Evolutionary conservation across 2,329 filamentous ascomycete genomes (phyloP).

Genomic region (Aspergillus puulaauensis): DNA sequence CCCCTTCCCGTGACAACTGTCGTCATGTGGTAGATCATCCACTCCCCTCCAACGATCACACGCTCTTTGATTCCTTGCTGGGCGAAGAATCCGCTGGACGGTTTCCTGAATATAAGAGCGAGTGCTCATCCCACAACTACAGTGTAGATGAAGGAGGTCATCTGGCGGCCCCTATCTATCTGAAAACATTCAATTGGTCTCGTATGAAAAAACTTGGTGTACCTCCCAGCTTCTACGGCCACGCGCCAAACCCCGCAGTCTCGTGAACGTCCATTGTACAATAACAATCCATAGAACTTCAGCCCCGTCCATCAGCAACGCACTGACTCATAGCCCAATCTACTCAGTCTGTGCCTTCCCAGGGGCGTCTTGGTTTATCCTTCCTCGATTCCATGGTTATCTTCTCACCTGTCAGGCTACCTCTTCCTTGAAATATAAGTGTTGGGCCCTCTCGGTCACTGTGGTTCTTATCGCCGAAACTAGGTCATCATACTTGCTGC

Average conservation of each 20-base stretch:
- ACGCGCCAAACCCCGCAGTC: slow-evolving; percentile 27
- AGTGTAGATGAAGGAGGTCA: slow-evolving; percentile 6
- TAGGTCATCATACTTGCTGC: slow-evolving; percentile 15
- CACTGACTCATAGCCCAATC: slow-evolving; percentile 24
- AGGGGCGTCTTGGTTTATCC: slow-evolving; percentile 2
- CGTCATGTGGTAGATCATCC: slow-evolving; percentile 19
- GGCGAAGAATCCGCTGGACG: not conserved
- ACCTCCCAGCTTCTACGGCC: slow-evolving; percentile 14
- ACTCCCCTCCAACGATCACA: slow-evolving; percentile 8
- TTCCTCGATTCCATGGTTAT: slow-evolving; percentile 1
- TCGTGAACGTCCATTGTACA: slow-evolving; percentile 18
- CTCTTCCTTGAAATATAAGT: slow-evolving; percentile 1
- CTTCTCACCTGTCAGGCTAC: not conserved
- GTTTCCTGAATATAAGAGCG: not conserved
- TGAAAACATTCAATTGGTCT: slow-evolving; percentile 7
- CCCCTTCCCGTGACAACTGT: slow-evolving; percentile 18
- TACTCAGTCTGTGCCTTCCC: slow-evolving; percentile 4
- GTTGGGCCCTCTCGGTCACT: slow-evolving; percentile 8
- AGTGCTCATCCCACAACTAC: not conserved
- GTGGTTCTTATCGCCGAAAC: slow-evolving; percentile 23
- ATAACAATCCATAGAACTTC: slow-evolving; percentile 15
- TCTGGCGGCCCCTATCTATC: slow-evolving; percentile 1
- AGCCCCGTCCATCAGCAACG: slow-evolving; percentile 19
- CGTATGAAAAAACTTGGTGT: slow-evolving; percentile 1
- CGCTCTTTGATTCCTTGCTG: slow-evolving; percentile 1